Base-by-base conservation (phyloP, 164 flowering plant genomes). In the Vitis rotundifolia region DNA sequence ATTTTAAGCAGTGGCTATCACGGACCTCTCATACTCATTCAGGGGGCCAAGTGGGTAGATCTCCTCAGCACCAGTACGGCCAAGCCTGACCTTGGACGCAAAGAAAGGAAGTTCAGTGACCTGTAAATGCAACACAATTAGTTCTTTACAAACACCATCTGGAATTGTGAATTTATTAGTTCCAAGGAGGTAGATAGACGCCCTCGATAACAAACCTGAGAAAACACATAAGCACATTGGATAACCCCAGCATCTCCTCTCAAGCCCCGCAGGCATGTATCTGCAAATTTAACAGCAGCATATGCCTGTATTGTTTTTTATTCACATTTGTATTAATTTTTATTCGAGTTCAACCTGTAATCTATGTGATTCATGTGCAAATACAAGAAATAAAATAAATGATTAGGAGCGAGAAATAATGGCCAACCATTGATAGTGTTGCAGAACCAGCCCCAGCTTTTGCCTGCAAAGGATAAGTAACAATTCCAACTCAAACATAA, bases 401-500 rank as follows among this genome's bases (percentile, higher is more conserved):
- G 16, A 61, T 50, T 28, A 15, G 13, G 59, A 31, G 59, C 5
- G 5, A 70, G 5, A 31, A 18, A 67, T 37, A 44, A 56, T 16
- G 26, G 58, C 89, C 28, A 61, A 96, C 97, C 98, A 91, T 96
- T 61, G 99, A 96, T 22, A 96, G 86, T 60, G 99, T 96, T 68
- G 98, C 98, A 22, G 99, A 96, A 52, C 98, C 97, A 58, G 95
- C 71, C 71, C 99, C 99, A 70, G 98, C 98, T 78, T 96, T 96
- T 55, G 98, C 98, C 98, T 96, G 91, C 81, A 82, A 77, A 61
- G 19, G 59, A 77, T 64, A 49, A 37, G 7, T 37, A 37, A 37
- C 44, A 37, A 37, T 37, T 37, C 44, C 44, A 37, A 37, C 0
- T 37, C 44, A 37, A 37, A 37, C 44, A 37, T 6, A 37, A 2